Evolutionary conservation across 2,329 filamentous ascomycete genomes (phyloP).

Genomic region (Monosporascus sp.): DNA sequence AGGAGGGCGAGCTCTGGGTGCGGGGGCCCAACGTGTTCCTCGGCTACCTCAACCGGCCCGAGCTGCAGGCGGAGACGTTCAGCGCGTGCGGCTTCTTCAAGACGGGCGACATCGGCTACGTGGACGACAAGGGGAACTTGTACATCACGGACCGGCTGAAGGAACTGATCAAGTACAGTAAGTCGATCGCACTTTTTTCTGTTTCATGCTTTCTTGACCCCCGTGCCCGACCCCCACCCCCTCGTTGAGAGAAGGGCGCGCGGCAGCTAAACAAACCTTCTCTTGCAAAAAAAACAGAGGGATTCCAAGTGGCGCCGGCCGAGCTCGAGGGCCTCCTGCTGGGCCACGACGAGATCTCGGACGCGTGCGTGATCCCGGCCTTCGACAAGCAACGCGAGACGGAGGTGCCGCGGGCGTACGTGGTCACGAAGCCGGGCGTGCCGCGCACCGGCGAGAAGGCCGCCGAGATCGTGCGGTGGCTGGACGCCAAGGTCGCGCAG

Average conservation of each 20-base stretch:
- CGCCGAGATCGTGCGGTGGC: conserved; percentile 32
- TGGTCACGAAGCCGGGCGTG: conserved; percentile 43
- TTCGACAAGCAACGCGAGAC: conserved; percentile 56
- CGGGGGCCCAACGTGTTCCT: conserved; percentile 75
- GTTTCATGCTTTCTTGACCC: background rate
- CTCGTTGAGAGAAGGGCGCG: too few relatives aligned
- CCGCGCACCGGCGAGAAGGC: conserved; percentile 31
- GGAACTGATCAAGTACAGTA: conserved; percentile 57
- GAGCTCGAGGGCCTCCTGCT: conserved; percentile 51
- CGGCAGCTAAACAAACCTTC: conserved; percentile 25
- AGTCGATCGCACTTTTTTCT: conserved; percentile 17
- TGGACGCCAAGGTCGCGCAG: conserved; percentile 32
- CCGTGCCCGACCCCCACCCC: background rate
- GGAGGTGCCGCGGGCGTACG: conserved; percentile 62
- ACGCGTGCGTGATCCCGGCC: conserved; percentile 59
- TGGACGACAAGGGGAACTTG: conserved; percentile 73
- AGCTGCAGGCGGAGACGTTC: conserved; percentile 65
- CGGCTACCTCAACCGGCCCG: conserved; percentile 70
- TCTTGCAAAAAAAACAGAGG: conserved; percentile 55
- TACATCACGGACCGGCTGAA: conserved; percentile 87
- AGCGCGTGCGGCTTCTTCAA: conserved; percentile 80
- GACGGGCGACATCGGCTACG: conserved; percentile 80
- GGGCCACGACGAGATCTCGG: conserved; percentile 38
- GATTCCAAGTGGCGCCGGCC: conserved; percentile 65
- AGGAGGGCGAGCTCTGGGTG: conserved; percentile 70